phyloP scores from a whole-genome alignment of 78 protist species.

The Polysphondylium violaceum region DNA sequence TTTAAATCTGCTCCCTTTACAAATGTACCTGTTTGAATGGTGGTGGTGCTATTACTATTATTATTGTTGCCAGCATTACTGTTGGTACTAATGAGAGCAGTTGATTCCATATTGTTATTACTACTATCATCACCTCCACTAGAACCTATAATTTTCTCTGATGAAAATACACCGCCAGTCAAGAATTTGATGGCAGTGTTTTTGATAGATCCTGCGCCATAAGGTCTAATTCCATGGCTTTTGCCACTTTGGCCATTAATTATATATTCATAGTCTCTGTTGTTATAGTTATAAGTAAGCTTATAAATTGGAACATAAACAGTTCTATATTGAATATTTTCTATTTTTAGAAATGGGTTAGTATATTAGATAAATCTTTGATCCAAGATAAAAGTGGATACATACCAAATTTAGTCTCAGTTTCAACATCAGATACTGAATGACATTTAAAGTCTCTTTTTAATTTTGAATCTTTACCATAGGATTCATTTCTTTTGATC shows the following conservation, averaged over 20 bases:
- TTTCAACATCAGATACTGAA: conserved; percentile 34
- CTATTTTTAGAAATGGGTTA: neutral
- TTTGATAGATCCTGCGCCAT: conserved; percentile 57
- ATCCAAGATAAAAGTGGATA: no score
- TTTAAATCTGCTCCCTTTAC: conserved; percentile 43
- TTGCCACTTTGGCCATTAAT: conserved; percentile 75
- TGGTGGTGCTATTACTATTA: neutral
- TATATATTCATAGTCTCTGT: conserved; percentile 17
- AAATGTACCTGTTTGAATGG: conserved; percentile 5
- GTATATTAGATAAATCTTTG: no score
- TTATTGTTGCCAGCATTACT: no score
- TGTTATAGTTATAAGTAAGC: conserved; percentile 22
- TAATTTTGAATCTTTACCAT: conserved; percentile 55
- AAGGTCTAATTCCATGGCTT: conserved; percentile 41
- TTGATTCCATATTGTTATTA: no score
- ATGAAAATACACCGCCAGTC: conserved; percentile 44
- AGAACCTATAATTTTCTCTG: no score
- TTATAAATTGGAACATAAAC: conserved; percentile 40
- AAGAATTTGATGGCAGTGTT: conserved; percentile 58
- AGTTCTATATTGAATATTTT: conserved; percentile 33
- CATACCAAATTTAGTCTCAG: conserved; percentile 31
- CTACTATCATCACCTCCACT: no score
- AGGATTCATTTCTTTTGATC: conserved; percentile 47
- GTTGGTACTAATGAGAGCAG: no score
- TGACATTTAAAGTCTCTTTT: conserved; percentile 46